phyloP scores from a whole-genome alignment of 768 basidiomycete genomes.

The Termitomyces eurrhizus region DNA sequence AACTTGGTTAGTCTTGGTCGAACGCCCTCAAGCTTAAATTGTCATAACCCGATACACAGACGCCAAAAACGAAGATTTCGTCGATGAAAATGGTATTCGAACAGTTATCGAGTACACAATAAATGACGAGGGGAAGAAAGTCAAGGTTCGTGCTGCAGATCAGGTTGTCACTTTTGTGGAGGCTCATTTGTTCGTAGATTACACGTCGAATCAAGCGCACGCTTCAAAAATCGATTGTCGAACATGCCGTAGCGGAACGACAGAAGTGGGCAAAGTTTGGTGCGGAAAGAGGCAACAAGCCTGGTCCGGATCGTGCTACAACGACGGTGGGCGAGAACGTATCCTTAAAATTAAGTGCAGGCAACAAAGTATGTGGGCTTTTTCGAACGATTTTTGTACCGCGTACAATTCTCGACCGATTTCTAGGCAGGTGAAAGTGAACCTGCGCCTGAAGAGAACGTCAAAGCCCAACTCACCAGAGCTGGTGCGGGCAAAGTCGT shows the following conservation, averaged over 20 bases:
- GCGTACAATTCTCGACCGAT: neutral
- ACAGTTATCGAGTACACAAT: conserved; percentile 78
- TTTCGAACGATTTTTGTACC: neutral
- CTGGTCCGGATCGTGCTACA: conserved; percentile 90
- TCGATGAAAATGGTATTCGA: conserved; percentile 84
- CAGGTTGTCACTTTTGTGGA: neutral
- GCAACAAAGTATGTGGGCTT: conserved; percentile 50
- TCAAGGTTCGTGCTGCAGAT: conserved; percentile 60
- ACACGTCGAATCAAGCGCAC: conserved; percentile 84
- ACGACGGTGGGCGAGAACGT: conserved; percentile 79
- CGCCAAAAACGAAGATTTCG: conserved; percentile 62
- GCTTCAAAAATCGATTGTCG: conserved; percentile 89
- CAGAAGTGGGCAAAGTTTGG: conserved; percentile 96
- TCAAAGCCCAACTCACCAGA: conserved; percentile 64
- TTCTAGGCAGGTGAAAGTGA: conserved; percentile 64
- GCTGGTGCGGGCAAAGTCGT: conserved; percentile 84
- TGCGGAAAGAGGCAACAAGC: conserved; percentile 77
- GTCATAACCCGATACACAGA: conserved; percentile 23
- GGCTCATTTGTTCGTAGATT: conserved; percentile 44
- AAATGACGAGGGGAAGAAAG: conserved; percentile 92
- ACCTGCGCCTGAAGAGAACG: conserved; percentile 55
- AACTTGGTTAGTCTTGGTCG: conserved; percentile 42
- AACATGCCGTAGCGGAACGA: conserved; percentile 90
- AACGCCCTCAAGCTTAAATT: neutral
- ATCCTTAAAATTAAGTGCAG: conserved; percentile 45